Evolutionary conservation across 345 rosid genomes (phyloP).

Genomic region (Pseudoturritis turrita): DNA sequence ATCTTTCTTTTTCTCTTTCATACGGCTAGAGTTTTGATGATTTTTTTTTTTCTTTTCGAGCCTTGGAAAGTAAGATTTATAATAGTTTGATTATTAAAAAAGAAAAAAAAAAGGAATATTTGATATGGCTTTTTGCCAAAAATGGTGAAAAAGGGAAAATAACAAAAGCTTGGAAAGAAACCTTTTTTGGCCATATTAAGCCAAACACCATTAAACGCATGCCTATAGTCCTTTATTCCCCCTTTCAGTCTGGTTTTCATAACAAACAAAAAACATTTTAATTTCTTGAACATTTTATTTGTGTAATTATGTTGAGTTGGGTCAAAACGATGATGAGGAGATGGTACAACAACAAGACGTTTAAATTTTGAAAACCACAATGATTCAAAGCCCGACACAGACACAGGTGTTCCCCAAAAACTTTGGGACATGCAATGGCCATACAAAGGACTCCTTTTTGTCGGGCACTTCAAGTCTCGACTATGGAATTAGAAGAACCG

Average conservation of each 20-base stretch:
- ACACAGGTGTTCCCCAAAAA: neutral
- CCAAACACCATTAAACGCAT: conserved; percentile 7
- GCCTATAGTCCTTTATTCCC: neutral
- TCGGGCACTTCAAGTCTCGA: neutral
- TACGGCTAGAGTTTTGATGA: no score
- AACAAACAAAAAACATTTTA: neutral
- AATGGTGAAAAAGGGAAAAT: conserved; percentile 17
- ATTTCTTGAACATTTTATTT: neutral
- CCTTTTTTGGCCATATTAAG: conserved; percentile 9
- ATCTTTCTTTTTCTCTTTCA: no score
- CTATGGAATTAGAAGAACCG: neutral
- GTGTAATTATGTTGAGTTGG: neutral
- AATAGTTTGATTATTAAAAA: neutral
- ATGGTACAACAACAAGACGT: neutral
- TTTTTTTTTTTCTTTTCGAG: no score
- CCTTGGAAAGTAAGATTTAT: neutral
- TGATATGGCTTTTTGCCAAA: neutral
- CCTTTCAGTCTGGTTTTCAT: neutral
- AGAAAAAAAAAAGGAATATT: neutral
- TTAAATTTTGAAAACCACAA: neutral
- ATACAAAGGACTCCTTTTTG: conserved; percentile 11
- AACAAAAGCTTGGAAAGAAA: conserved; percentile 15
- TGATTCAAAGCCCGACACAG: conserved; percentile 8
- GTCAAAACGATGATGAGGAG: conserved; percentile 6
- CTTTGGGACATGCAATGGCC: conserved; percentile 11